Conservation (phyloP, 1,284 basidiomycete species). For the Clitocybe nebularis region DNA sequence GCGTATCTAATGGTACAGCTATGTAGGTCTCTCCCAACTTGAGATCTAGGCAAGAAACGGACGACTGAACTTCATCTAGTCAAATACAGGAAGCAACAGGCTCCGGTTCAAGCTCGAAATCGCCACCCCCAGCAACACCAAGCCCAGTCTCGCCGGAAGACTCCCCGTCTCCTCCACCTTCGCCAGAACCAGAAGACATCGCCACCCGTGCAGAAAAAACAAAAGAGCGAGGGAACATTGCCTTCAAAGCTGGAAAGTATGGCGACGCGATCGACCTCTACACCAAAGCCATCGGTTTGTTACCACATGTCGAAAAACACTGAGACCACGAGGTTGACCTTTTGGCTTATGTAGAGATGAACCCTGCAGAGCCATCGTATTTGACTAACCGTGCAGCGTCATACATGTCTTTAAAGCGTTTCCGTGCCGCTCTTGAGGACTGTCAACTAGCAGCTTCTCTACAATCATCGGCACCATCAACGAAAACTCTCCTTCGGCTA, state of each 20-base stretch:
- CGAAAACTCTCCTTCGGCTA: slow-evolving; percentile 74
- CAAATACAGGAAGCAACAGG: slow-evolving; percentile 1
- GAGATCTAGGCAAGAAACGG: neutral
- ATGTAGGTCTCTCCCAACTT: slow-evolving; percentile 10
- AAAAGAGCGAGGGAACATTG: slow-evolving; percentile 71
- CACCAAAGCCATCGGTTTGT: slow-evolving; percentile 68
- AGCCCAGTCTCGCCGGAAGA: slow-evolving; percentile 2
- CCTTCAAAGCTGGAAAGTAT: slow-evolving; percentile 69
- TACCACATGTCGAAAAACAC: slow-evolving; percentile 1
- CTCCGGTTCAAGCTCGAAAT: slow-evolving; percentile 12
- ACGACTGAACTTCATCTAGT: slow-evolving; percentile 3
- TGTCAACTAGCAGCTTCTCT: slow-evolving; percentile 72
- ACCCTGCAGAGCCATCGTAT: slow-evolving; percentile 69
- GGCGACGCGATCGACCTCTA: slow-evolving; percentile 74
- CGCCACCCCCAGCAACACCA: slow-evolving; percentile 11
- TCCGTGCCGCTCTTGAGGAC: slow-evolving; percentile 70
- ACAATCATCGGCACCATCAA: slow-evolving; percentile 49
- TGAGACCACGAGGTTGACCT: slow-evolving; percentile 10
- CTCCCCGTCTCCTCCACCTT: slow-evolving; percentile 14
- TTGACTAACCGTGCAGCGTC: slow-evolving; percentile 85
- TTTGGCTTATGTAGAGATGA: slow-evolving; percentile 43
- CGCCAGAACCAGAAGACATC: slow-evolving; percentile 25
- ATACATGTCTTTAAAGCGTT: slow-evolving; percentile 78
- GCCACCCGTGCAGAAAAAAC: slow-evolving; percentile 50
- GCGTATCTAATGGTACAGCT: slow-evolving; percentile 9